These are phyloP conservation scores for Lepidium campestre DNA, from an alignment of 441 rosid genomes.

Conservation along the genomic window DNA sequence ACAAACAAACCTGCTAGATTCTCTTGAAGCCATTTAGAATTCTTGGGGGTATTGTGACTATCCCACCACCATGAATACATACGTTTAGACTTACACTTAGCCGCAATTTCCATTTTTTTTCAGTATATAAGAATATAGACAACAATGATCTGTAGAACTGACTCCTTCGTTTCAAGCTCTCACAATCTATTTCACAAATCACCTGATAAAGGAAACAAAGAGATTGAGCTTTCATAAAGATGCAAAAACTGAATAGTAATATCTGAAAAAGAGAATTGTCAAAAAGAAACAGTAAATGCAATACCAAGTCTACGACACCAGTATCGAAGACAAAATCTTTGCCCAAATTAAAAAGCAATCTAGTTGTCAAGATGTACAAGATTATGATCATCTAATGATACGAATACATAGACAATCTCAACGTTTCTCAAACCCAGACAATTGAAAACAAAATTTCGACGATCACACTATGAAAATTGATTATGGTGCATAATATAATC, in stretches of 20 bases:
- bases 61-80: conserved; percentile 98
- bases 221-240: not conserved
- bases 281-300: not conserved
- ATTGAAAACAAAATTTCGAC: not conserved
- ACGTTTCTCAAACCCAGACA: not conserved
- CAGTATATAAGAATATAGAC: conserved; percentile 23
- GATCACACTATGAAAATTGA: not conserved
- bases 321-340: not conserved
- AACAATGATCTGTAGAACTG: not conserved
- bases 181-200: not conserved
- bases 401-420: not conserved
- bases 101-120: conserved; percentile 35
- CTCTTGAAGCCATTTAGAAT: conserved; percentile 95
- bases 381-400: not conserved
- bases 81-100: conserved; percentile 43
- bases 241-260: not conserved
- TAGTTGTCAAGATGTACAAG: not conserved
- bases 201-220: not conserved
- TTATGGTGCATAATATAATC: not conserved
- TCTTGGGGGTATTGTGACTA: conserved; percentile 87
- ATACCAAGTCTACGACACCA: conserved; percentile 9
- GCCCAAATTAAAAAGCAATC: not conserved
- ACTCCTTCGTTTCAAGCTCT: conserved; percentile 5
- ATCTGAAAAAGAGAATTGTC: not conserved
- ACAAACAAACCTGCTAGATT: conserved; percentile 69